Evolutionary conservation across 2,329 filamentous ascomycete species (phyloP).

Genomic region (Triangularia setosa): DNA sequence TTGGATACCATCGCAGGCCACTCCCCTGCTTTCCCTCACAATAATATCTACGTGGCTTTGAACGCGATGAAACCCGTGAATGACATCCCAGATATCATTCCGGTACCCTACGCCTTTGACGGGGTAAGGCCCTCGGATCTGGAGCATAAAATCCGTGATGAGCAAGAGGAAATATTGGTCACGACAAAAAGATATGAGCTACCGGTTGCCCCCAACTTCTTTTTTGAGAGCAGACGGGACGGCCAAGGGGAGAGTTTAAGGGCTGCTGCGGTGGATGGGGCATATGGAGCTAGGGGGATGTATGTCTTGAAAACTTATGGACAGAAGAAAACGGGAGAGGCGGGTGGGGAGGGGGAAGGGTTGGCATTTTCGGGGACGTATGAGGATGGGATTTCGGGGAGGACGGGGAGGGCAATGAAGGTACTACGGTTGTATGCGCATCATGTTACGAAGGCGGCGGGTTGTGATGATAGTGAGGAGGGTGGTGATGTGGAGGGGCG

Average conservation of each 20-base stretch:
- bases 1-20: neutral
- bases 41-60: neutral
- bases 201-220: neutral
- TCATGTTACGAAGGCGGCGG: neutral
- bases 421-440: neutral
- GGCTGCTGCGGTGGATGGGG: neutral
- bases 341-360: neutral
- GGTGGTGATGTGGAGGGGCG: neutral
- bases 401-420: neutral
- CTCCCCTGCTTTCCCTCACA: neutral
- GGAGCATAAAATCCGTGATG: neutral
- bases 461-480: neutral
- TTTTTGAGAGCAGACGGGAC: neutral
- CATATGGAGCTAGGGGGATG: neutral
- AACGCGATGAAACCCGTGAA: neutral
- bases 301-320: neutral
- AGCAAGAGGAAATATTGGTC: neutral
- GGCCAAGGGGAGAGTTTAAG: neutral
- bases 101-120: neutral
- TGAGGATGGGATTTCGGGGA: neutral
- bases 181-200: neutral
- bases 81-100: neutral
- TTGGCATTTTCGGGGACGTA: neutral
- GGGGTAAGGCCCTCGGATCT: neutral
- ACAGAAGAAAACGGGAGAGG: neutral